These are phyloP conservation scores for Schizophyllum commune DNA, from an alignment of 1,284 basidiomycete genomes.

Conservation along the genomic window DNA sequence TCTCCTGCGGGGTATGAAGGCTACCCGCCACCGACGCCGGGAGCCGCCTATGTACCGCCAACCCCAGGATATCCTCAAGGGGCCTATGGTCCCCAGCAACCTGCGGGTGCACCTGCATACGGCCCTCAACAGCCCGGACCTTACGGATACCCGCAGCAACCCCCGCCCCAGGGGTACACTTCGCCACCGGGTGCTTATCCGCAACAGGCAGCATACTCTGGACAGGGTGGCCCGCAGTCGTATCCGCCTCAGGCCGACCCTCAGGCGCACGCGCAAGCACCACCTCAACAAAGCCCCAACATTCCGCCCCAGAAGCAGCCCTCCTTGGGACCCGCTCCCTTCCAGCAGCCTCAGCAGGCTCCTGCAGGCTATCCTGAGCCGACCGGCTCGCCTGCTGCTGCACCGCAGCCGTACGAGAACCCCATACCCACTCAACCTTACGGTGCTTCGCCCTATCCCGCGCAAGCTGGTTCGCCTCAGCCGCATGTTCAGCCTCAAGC, in stretches of 20 bases:
- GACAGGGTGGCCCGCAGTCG: slow-evolving; percentile 7
- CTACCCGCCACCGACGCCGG: slow-evolving; percentile 2
- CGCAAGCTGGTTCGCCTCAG: slow-evolving; percentile 9
- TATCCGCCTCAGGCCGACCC: slow-evolving; percentile 3
- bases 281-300: background rate
- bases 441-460: background rate
- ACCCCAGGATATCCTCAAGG: slow-evolving; percentile 1
- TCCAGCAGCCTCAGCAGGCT: slow-evolving; percentile 3
- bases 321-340: background rate
- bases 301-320: background rate
- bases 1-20: background rate
- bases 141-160: slow-evolving; percentile 9
- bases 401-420: background rate
- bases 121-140: slow-evolving; percentile 4
- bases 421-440: background rate
- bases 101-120: slow-evolving; percentile 10
- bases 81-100: slow-evolving; percentile 5
- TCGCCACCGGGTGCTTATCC: background rate
- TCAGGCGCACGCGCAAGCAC: slow-evolving; percentile 1
- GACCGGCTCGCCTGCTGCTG: background rate
- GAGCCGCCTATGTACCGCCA: slow-evolving; percentile 1
- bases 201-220: background rate
- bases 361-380: background rate
- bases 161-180: slow-evolving; percentile 8
- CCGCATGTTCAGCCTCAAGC: slow-evolving; percentile 4